Conservation (phyloP, 2,329 filamentous ascomycete genomes). For the Aspergillus quadrilineatus region DNA sequence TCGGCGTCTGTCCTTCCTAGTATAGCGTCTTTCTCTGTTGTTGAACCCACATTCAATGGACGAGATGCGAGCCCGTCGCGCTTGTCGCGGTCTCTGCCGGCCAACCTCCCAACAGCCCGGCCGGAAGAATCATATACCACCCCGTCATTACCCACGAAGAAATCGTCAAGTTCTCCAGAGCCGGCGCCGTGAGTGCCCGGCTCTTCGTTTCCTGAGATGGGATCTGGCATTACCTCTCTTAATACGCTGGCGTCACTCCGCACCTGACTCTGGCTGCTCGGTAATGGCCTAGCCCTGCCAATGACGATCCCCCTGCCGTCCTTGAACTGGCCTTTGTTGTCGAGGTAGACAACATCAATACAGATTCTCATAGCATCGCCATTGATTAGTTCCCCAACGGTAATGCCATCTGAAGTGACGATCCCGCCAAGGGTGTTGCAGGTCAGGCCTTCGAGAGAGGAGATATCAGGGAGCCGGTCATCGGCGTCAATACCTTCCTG, state of each 20-base stretch:
- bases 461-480: constrained; percentile 28
- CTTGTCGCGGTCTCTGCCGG: constrained; percentile 61
- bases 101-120: constrained; percentile 52
- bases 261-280: constrained; percentile 60
- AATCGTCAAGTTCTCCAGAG: constrained; percentile 55
- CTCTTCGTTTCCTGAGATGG: constrained; percentile 53
- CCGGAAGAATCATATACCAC: constrained; percentile 50
- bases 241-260: constrained; percentile 64
- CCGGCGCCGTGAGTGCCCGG: constrained; percentile 56
- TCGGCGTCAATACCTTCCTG: constrained; percentile 1
- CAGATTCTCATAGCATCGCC: constrained; percentile 63
- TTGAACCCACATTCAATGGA: too few relatives aligned
- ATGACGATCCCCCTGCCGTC: constrained; percentile 63
- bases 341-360: constrained; percentile 41
- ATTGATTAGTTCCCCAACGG: constrained; percentile 58
- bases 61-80: too few relatives aligned
- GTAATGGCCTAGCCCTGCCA: constrained; percentile 56
- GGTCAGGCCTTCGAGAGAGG: constrained; percentile 40
- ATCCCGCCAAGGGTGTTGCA: constrained; percentile 47
- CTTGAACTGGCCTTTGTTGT: constrained; percentile 63
- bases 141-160: constrained; percentile 58
- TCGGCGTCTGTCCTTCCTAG: too few relatives aligned
- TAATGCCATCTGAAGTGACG: constrained; percentile 45
- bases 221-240: constrained; percentile 58
- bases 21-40: too few relatives aligned